A percentile compares a stretch with the other conserved stretches of the same genome.
Evolutionary conservation across 306 rosid species (phyloP).

Genomic region (Malus asiatica): DNA sequence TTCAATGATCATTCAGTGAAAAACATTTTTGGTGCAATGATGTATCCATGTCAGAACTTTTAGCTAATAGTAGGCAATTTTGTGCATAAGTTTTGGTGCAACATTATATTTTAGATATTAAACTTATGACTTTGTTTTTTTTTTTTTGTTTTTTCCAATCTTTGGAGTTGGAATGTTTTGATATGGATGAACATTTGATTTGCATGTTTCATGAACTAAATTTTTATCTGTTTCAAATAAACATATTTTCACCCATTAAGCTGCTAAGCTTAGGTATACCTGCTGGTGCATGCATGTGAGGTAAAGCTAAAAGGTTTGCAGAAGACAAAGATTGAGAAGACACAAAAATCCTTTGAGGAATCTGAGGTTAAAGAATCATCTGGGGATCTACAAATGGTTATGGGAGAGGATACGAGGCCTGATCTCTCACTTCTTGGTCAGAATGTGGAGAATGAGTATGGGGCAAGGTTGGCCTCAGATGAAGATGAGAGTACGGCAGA

Average conservation of each 20-base stretch:
- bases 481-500: slow-evolving; percentile 33
- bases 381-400: slow-evolving; percentile 35
- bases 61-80: background rate
- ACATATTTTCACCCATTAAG: slow-evolving; percentile 16
- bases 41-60: background rate
- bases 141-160: too few relatives aligned
- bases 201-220: background rate
- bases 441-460: slow-evolving; percentile 29
- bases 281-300: slow-evolving; percentile 73
- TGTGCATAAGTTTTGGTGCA: background rate
- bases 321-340: slow-evolving; percentile 35
- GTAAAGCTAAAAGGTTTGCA: slow-evolving; percentile 52
- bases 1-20: background rate
- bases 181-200: background rate
- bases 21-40: background rate
- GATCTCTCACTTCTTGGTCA: slow-evolving; percentile 35
- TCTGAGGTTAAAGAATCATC: slow-evolving; percentile 36
- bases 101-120: background rate
- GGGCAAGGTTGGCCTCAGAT: slow-evolving; percentile 33
- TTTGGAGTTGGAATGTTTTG: background rate
- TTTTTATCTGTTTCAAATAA: background rate
- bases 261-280: slow-evolving; percentile 58
- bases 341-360: slow-evolving; percentile 28
- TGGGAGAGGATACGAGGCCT: slow-evolving; percentile 33
- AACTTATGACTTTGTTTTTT: background rate